Evolutionary conservation across 768 basidiomycete genomes (phyloP), one percentile per base, ranked within the genome.

Genomic region (Kwoniella newhampshirensis): DNA sequence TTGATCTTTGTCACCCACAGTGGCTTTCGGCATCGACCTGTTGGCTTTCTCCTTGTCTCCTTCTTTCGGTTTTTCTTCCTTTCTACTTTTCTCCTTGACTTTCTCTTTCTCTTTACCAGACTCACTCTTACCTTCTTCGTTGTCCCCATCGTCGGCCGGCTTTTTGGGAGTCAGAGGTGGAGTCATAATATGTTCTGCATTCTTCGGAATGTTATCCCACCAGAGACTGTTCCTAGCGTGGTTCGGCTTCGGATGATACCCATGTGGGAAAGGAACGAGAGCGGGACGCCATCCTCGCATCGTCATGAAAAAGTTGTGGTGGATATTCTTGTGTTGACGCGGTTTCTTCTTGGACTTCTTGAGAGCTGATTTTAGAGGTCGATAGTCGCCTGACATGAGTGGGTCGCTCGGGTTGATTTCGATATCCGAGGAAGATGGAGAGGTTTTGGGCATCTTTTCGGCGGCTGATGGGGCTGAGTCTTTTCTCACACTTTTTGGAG

Each of bases 281-380:
- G 68, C 44, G 8, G 71, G 66, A 36, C 63, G 52, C 44, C 57
- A 57, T 0, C 71, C 71, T n/a, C 66, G 35, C 68, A 70, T 73
- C 15, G 71, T 73, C 62, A 73, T 55, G 45, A 70, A 70, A 50
- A 64, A 67, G 36, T 73, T 73, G 42, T 72, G 67, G 27, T 72
- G 70, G 26, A 66, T 65, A 23, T 67, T 66, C 42, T 67, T 67
- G 17, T 44, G 32, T 48, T 73, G 66, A 9, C 60, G 39, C 11
- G 65, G 58, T 48, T 70, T 70, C 58, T 67, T 68, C 44, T 67
- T 68, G 2, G 64, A 64, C 43, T 73, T 73, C 51, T 73, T 73
- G 35, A 73, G 42, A 2, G 51, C 59, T 35, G 68, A 70, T 41
- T 63, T 63, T 18, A 73, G 64, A 17, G 68, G 66, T 28, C 63